A percentile compares a stretch with the other conserved stretches of the same genome.
Conservation (phyloP, 208 protist genomes). For the Trypanosoma mega region DNA sequence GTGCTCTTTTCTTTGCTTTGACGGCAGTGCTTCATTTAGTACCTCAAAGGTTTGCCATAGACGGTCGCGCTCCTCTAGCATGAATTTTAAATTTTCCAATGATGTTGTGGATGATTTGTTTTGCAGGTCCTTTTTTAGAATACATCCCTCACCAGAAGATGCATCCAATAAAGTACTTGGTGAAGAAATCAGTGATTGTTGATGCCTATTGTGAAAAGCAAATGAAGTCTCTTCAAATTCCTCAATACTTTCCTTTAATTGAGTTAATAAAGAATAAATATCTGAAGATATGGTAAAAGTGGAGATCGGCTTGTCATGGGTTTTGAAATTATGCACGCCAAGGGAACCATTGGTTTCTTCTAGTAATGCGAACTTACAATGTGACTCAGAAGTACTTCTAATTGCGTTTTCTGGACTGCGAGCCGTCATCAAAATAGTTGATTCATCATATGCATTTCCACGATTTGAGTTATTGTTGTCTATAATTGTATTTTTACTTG, state of each 20-base stretch:
- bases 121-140: slow-evolving; percentile 4
- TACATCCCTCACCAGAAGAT: not conserved
- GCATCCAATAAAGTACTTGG: not conserved
- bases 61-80: slow-evolving; percentile 68
- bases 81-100: slow-evolving; percentile 50
- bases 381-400: no score
- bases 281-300: slow-evolving; percentile 3
- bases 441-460: no score
- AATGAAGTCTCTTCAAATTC: slow-evolving; percentile 18
- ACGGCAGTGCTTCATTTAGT: slow-evolving; percentile 11
- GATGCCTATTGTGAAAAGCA: slow-evolving; percentile 15
- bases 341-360: not conserved
- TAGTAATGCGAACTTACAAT: no score
- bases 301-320: not conserved
- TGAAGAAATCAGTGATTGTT: slow-evolving; percentile 5
- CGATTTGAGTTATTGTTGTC: no score
- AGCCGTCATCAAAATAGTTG: no score
- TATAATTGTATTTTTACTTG: no score
- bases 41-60: slow-evolving; percentile 38
- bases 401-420: no score
- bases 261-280: slow-evolving; percentile 6
- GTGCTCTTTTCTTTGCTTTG: no score
- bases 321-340: not conserved
- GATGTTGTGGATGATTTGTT: slow-evolving; percentile 35
- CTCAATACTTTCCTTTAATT: slow-evolving; percentile 24